phyloP scores from a whole-genome alignment of 2,329 filamentous ascomycete genomes.

The Stachybotrys chartarum region DNA sequence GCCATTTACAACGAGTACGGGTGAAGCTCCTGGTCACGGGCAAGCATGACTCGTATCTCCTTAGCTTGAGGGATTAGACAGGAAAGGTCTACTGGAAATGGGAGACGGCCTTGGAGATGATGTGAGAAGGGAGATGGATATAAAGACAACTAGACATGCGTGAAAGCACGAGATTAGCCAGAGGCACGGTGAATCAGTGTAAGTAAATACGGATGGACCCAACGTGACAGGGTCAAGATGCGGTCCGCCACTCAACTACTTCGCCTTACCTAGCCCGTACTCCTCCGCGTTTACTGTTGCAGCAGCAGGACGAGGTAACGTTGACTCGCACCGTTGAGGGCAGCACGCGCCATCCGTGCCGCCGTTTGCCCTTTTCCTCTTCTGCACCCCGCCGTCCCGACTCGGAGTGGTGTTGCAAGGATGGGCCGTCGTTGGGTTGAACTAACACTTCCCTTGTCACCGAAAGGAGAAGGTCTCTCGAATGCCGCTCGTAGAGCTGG shows the following conservation, averaged over 20 bases:
- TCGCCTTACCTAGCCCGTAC: no score
- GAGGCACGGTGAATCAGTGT: no score
- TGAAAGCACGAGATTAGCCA: no score
- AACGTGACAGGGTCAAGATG: no score
- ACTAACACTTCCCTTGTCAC: background rate
- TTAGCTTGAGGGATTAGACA: background rate
- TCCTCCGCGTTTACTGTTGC: background rate
- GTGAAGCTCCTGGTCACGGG: background rate
- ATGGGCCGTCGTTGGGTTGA: background rate
- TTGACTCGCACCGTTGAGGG: background rate
- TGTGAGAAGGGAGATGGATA: no score
- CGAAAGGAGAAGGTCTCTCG: background rate
- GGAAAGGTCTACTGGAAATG: no score
- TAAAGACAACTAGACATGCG: no score
- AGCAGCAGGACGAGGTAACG: background rate
- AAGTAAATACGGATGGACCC: no score
- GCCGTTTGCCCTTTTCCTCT: background rate
- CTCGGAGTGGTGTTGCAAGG: no score
- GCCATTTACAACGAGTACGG: constrained; percentile 12
- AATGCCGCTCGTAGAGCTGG: background rate
- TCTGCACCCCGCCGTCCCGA: background rate
- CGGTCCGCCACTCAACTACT: no score
- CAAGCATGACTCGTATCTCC: background rate
- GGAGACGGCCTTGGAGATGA: no score
- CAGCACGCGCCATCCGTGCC: background rate